Evolutionary conservation across 1,284 basidiomycete genomes (phyloP), one percentile per base, ranked within the genome.

Genomic region (Austroboletus novae-zelandiae): DNA sequence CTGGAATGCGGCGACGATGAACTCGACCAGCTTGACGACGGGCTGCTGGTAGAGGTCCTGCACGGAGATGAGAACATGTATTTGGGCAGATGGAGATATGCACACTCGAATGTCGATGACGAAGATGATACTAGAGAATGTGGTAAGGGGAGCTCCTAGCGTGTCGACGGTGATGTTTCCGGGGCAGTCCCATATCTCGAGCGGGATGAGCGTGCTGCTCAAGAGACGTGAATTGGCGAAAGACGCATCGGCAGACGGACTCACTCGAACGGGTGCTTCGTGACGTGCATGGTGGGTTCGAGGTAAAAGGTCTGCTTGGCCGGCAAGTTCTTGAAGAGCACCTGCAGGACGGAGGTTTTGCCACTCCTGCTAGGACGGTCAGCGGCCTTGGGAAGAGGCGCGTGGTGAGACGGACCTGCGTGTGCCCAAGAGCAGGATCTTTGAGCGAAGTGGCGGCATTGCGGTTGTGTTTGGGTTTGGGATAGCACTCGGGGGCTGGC

Each of bases 101-200:
- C 81, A 57, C 60, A 92, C 92, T 70, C 94, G 90, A 52, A 97
- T 95, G 65, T 98, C 96, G 61, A 98, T 90, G n/a, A 98, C 94
- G 63, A 95, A 99, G 34, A 98, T 84, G 57, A 98, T 77, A 0
- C 86, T 84, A 1, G 88, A 79, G 62, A 94, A 93, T 30, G 86
- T 78, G 39, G 81, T 79, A 23, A 94, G 75, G 1, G 88, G 80
- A 2, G 79, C 79, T 17, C 85, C 86, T 20, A 94, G 77, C 17
- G 83, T 81, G 27, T 92, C 86, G 4, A 87, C 77, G 5, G 91
- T 85, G 47, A 86, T 82, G 51, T 86, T 91, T 27, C 91, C 91
- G 0, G 96, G 96, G 55, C 91, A 91, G 65, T 98, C 95, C 92
- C 94, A 98, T 64, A 98, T 84, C 66, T 98, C 91, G 23, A 98